Evolutionary conservation across 139 green algal genomes (phyloP), one percentile per base, ranked within the genome.

Genomic region (Deuterostichococcus epilithicus): DNA sequence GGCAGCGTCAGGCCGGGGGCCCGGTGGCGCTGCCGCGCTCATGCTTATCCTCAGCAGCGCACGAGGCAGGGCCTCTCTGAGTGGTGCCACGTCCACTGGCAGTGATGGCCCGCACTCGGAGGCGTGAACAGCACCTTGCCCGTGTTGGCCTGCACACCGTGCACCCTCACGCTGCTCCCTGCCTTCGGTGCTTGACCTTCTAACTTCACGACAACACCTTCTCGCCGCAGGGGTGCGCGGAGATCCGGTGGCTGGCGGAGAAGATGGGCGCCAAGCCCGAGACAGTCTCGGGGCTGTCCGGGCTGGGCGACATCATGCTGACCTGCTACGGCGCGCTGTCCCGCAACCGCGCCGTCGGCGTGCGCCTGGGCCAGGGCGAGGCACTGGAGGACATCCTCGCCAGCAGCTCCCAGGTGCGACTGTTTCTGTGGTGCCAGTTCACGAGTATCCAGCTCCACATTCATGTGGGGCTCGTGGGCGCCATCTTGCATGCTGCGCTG

Each of bases 301-400:
- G 96, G 0, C 85, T 98, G 70, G 96, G 96, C 0, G 96, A 99
- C 86, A 98, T 99, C 84, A 99, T 98, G 94, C 91, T 99, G 65
- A 99, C 96, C 10, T 99, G 95, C 87, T 99, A 99, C 75, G 96
- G 96, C 30, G 88, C 82, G 78, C 87, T 99, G 20, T 96, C 87
- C 0, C 90, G 96, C 73, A 99, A 99, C 85, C 88, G 95, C 42
- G 85, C 85, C 22, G 91, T 97, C 36, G 96, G 96, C 13, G 87
- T 98, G n/a, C 82, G 93, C 33, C 85, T 99, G 42, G 96, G 96
- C 0, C 70, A 82, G 1, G 96, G 96, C 0, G 95, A 98, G 84
- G 85, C 75, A 58, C 83, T 99, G 47, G 81, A 90, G 4, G 92
- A 98, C 74, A 98, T 99, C 70, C 69, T 99, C 8, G 85, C 82